phyloP scores from a whole-genome alignment of 2,329 filamentous ascomycete species.

The Alternaria consortialis region DNA sequence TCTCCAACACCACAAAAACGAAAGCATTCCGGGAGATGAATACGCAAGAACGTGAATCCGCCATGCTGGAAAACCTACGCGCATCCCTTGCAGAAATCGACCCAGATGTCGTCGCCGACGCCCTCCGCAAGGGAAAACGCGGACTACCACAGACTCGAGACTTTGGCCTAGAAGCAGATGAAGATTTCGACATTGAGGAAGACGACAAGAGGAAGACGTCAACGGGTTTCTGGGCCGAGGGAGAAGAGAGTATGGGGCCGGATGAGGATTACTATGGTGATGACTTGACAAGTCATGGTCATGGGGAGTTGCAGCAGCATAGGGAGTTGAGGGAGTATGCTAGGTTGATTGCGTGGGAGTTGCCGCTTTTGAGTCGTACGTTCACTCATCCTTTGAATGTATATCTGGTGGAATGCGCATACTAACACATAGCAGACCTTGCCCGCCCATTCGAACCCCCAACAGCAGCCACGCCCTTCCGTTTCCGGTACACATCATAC shows the following conservation, averaged over 20 bases:
- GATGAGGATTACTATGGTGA: conserved; percentile 75
- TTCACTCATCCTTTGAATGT: conserved; percentile 23
- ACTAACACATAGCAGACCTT: conserved; percentile 66
- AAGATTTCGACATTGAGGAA: conserved; percentile 36
- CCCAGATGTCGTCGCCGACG: conserved; percentile 32
- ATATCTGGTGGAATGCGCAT: neutral
- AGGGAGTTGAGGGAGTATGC: conserved; percentile 89
- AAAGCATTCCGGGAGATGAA: conserved; percentile 13
- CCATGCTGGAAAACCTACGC: conserved; percentile 34
- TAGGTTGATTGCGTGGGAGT: conserved; percentile 90
- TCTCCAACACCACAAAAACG: conserved; percentile 1
- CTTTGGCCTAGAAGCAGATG: conserved; percentile 32
- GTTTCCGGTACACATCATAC: conserved; percentile 97
- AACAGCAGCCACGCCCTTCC: conserved; percentile 72
- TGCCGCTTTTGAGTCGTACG: conserved; percentile 89
- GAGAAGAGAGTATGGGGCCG: conserved; percentile 62
- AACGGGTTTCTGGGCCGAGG: conserved; percentile 50
- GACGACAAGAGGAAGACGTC: conserved; percentile 24
- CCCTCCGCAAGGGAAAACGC: conserved; percentile 33
- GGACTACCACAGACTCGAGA: conserved; percentile 28
- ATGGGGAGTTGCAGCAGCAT: conserved; percentile 87
- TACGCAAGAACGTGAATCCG: conserved; percentile 23
- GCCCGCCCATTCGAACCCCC: conserved; percentile 83
- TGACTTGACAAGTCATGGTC: conserved; percentile 83
- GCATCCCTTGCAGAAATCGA: conserved; percentile 37